A percentile compares a stretch with the other conserved stretches of the same genome.
Conservation (phyloP, 306 rosid species). For the Fragaria vesca region DNA sequence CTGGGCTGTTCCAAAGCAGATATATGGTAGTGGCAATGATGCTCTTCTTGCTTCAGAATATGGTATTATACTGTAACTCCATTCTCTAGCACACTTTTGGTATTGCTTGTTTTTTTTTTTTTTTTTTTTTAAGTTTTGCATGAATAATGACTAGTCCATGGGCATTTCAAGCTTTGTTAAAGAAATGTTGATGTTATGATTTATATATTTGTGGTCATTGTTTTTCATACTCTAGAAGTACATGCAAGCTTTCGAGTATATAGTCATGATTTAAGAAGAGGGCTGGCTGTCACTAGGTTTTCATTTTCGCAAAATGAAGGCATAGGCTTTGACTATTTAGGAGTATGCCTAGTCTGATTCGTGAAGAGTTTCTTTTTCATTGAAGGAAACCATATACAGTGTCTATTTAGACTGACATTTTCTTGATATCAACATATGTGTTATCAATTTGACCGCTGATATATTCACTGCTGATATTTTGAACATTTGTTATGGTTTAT, state of each 20-base stretch:
- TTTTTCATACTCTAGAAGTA: background rate
- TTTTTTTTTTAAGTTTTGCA: background rate
- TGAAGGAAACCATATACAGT: background rate
- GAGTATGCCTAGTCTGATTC: background rate
- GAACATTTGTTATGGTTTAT: background rate
- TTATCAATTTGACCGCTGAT: background rate
- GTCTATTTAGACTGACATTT: background rate
- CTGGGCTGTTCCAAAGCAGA: constrained; percentile 88
- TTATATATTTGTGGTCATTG: background rate
- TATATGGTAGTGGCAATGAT: constrained; percentile 51
- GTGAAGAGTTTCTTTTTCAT: background rate
- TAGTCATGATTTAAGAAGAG: background rate
- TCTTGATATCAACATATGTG: background rate
- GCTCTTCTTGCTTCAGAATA: constrained; percentile 45
- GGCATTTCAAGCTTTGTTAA: background rate
- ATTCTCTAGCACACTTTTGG: background rate
- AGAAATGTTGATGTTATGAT: background rate
- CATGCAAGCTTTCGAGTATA: background rate
- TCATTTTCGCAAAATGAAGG: background rate
- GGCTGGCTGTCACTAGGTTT: background rate
- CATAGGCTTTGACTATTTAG: background rate
- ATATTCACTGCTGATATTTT: background rate
- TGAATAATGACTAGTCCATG: background rate
- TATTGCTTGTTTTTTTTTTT: constrained; percentile 5
- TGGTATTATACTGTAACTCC: constrained; percentile 35